phyloP scores from a whole-genome alignment of 75 land plant species.

The Gnetum montanum region DNA sequence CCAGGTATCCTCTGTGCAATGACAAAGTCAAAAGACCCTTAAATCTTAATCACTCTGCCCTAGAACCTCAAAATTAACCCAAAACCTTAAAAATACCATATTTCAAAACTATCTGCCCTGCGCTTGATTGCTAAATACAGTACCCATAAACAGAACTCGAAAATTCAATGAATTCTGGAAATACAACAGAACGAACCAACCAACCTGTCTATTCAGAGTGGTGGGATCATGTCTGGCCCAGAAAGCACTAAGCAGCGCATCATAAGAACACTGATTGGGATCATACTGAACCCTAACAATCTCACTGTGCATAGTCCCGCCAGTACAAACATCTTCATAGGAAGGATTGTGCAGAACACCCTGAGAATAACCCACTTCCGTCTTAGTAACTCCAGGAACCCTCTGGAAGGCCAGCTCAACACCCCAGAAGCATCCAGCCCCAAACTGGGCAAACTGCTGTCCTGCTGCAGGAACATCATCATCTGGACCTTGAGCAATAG shows the following conservation, averaged over 20 bases:
- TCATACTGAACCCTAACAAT: slow-evolving; percentile 64
- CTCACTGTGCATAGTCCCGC: slow-evolving; percentile 63
- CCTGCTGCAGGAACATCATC: slow-evolving; percentile 58
- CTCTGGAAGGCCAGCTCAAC: slow-evolving; percentile 91
- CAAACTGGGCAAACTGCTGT: slow-evolving; percentile 66
- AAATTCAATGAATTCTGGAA: no score
- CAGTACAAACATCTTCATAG: slow-evolving; percentile 66
- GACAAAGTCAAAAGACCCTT: no score
- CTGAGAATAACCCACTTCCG: slow-evolving; percentile 85
- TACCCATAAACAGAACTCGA: no score
- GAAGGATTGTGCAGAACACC: slow-evolving; percentile 58
- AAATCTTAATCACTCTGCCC: no score
- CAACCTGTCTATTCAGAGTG: slow-evolving; percentile 87
- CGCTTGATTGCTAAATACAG: no score
- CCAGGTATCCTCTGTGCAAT: no score
- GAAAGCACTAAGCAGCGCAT: slow-evolving; percentile 47
- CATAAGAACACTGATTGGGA: slow-evolving; percentile 47
- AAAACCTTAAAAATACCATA: no score
- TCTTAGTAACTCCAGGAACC: slow-evolving; percentile 69
- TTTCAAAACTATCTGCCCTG: no score
- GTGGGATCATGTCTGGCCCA: slow-evolving; percentile 91
- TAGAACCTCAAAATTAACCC: no score
- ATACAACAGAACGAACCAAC: no score
- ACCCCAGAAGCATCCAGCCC: slow-evolving; percentile 95
- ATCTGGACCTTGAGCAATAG: slow-evolving; percentile 70